Evolutionary conservation across 164 flowering plant genomes (phyloP), one percentile per base, ranked within the genome.

Genomic region (Aristolochia fimbriata): DNA sequence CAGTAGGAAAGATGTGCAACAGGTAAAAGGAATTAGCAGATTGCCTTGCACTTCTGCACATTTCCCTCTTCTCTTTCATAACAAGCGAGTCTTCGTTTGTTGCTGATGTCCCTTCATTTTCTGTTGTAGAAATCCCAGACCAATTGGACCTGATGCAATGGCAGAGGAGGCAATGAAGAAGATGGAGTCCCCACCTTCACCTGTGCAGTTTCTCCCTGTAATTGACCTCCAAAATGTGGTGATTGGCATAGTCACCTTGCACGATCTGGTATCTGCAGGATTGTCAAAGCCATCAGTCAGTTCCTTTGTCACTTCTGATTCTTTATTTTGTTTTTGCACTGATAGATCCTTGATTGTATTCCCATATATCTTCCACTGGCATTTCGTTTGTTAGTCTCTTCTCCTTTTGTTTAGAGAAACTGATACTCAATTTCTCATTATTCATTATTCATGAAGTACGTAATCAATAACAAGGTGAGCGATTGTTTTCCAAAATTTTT

Each of bases 131-230:
- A 81, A 75, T 30, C 97, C 99, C 22, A 83, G 97, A 76, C 91
- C 87, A 8, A 91, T 90, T 15, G 74, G 76, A 53, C 80, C 91
- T 17, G 88, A 90, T 30, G 78, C 89, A 37, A 94, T 88, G 99
- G 97, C 97, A 14, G 95, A 82, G 50, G 89, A 83, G 13, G 97
- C 99, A 4, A 94, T 91, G 99, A 59, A 82, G 74, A 91, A 79
- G 82, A 91, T 94, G 99, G 99, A 91, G 55, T 82, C 89, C 1
- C 90, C 96, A 15, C 97, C 96, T 37, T 93, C 99, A 0, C 89
- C 96, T 5, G 99, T 93, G 22, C 99, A 93, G 65, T 93, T 93
- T 67, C 70, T 93, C 68, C 99, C 99, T 0, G 97, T 90, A 11
- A 41, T 90, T 23, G 58, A 82, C 70, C 51, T 79, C 49, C 66